A percentile compares a stretch with the other conserved stretches of the same genome.
Conservation (phyloP, 1,284 basidiomycete genomes). For the Anthracocystis walkeri region DNA sequence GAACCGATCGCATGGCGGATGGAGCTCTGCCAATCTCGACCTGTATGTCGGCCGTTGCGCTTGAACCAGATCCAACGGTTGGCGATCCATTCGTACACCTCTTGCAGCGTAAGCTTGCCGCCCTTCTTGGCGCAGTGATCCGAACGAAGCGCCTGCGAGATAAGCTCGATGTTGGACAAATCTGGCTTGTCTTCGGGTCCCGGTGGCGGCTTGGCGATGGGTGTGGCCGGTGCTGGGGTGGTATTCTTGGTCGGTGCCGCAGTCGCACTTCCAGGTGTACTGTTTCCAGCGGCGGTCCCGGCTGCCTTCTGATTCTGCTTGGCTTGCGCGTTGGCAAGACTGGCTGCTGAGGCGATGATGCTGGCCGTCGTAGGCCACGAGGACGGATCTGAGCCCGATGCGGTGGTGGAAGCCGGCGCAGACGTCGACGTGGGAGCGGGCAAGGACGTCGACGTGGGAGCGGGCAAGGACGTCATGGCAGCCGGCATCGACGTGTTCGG, state of each 20-base stretch:
- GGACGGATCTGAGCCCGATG: conserved; percentile 29
- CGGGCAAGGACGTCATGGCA: conserved; percentile 12
- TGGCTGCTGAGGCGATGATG: conserved; percentile 48
- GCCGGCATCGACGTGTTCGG: conserved; percentile 14
- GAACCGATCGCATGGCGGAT: conserved; percentile 66
- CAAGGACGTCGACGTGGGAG: conserved; percentile 17
- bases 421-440: conserved; percentile 17
- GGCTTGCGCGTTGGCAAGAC: conserved; percentile 39
- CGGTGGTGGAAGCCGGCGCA: conserved; percentile 5
- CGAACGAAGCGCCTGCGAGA: conserved; percentile 61
- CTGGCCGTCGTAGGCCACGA: conserved; percentile 44
- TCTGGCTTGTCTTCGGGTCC: conserved; percentile 62
- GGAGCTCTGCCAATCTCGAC: conserved; percentile 66
- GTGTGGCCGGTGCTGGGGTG: conserved; percentile 13
- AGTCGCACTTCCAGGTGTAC: conserved; percentile 3
- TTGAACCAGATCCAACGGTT: conserved; percentile 88
- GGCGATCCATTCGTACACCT: conserved; percentile 91
- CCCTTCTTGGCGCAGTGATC: conserved; percentile 71
- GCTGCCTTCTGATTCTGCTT: conserved; percentile 28
- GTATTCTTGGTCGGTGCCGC: conserved; percentile 3
- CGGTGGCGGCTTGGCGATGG: conserved; percentile 33
- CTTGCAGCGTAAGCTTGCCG: conserved; percentile 87
- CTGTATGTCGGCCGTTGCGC: conserved; percentile 60
- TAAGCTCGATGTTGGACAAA: conserved; percentile 63
- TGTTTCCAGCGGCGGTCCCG: conserved; percentile 2